Evolutionary conservation across 176 grass and related monocot genomes (phyloP).

Genomic region (Saccharum officinarum): DNA sequence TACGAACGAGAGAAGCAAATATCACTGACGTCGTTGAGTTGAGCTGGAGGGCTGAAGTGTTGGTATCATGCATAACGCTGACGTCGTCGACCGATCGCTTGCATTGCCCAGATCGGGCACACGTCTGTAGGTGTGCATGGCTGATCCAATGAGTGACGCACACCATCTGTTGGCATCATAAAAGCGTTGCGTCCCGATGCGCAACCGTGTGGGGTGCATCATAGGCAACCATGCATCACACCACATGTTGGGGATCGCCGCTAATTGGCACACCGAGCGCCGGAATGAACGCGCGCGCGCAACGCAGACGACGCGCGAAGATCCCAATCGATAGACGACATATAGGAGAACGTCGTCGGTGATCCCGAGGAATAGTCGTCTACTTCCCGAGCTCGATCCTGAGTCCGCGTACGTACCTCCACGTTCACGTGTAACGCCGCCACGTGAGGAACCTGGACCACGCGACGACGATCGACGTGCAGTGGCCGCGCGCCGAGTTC

Average conservation of each 20-base stretch:
- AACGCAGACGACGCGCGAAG: neutral
- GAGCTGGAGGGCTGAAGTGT: neutral
- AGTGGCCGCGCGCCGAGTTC: neutral
- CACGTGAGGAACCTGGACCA: neutral
- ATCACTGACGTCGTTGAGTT: neutral
- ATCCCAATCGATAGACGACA: neutral
- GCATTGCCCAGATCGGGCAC: conserved; percentile 14
- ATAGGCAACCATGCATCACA: neutral
- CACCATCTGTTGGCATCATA: too few relatives aligned
- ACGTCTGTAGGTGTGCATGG: neutral
- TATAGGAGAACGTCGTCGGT: neutral
- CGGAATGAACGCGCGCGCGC: neutral
- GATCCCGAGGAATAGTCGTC: conserved; percentile 19
- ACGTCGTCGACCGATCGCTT: neutral
- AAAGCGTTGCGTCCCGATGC: neutral
- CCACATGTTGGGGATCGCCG: neutral
- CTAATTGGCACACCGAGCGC: neutral
- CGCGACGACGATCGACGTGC: conserved; percentile 4
- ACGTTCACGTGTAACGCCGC: neutral
- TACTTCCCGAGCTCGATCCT: neutral
- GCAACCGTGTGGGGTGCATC: neutral
- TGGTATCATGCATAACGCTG: neutral
- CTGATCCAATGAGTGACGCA: conserved; percentile 4
- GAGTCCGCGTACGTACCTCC: neutral
- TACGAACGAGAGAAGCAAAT: neutral